These are phyloP conservation scores for Xylariaceae sp. DNA, from an alignment of 2,329 filamentous ascomycete genomes.

Conservation along the genomic window DNA sequence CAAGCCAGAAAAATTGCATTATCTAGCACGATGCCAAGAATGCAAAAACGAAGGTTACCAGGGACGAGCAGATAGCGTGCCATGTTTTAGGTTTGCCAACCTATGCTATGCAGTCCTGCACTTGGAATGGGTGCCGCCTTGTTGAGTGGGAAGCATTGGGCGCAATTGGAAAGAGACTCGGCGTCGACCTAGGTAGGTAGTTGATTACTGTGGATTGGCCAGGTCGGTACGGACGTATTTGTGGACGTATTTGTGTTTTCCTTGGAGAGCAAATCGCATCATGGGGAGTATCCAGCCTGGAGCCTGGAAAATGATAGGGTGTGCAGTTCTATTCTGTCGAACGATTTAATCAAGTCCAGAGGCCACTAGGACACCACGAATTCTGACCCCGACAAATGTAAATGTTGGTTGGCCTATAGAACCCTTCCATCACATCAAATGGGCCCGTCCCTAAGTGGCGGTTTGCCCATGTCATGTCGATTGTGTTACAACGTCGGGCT, in stretches of 20 bases:
- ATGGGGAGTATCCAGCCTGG: not conserved
- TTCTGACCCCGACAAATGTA: slow-evolving; percentile 1
- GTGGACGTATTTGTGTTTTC: not conserved
- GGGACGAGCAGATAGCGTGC: too few species aligned
- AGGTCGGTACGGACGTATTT: too few species aligned
- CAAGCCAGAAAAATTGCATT: too few species aligned
- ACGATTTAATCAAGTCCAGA: not conserved
- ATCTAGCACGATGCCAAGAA: too few species aligned
- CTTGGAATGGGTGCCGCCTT: too few species aligned
- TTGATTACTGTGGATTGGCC: too few species aligned
- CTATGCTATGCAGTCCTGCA: too few species aligned
- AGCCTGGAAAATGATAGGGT: not conserved
- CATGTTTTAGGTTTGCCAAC: too few species aligned
- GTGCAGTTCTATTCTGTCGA: not conserved
- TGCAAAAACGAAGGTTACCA: too few species aligned
- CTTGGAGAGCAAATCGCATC: not conserved
- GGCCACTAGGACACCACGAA: not conserved
- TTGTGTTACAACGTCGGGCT: slow-evolving; percentile 6
- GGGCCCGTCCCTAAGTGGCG: not conserved
- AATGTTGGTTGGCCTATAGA: slow-evolving; percentile 1
- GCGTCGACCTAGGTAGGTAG: too few species aligned
- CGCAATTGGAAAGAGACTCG: too few species aligned
- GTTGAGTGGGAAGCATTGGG: too few species aligned
- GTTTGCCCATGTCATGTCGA: slow-evolving; percentile 1
- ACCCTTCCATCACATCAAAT: not conserved